phyloP scores from a whole-genome alignment of 2,329 filamentous ascomycete species.

The Myotisia sp. region DNA sequence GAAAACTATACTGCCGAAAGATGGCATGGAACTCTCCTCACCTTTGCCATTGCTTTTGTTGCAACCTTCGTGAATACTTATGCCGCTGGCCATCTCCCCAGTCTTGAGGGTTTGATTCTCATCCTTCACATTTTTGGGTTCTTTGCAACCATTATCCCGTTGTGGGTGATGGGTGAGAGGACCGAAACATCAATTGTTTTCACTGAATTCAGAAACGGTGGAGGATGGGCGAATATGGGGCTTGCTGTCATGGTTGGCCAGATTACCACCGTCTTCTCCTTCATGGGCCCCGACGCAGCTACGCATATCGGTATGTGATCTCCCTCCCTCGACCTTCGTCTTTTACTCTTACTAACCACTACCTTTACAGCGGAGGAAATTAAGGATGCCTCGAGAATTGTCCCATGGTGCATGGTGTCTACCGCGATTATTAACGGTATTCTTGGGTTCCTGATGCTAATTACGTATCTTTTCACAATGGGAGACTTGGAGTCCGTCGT shows the following conservation, averaged over 20 bases:
- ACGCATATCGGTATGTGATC: conserved; percentile 22
- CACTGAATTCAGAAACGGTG: conserved; percentile 34
- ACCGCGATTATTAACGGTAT: conserved; percentile 24
- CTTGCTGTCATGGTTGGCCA: conserved; percentile 29
- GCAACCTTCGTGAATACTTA: conserved; percentile 32
- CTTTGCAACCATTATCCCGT: conserved; percentile 37
- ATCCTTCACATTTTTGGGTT: conserved; percentile 40
- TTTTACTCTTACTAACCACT: neutral
- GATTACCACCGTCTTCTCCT: conserved; percentile 23
- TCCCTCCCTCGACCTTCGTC: neutral
- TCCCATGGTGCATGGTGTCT: conserved; percentile 26
- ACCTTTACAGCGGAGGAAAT: conserved; percentile 25
- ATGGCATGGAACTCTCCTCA: conserved; percentile 39
- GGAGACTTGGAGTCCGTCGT: conserved; percentile 21
- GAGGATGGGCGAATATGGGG: conserved; percentile 31
- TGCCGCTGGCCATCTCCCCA: conserved; percentile 30
- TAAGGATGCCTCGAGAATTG: conserved; percentile 21
- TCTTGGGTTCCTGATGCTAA: conserved; percentile 24
- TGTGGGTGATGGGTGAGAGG: conserved; percentile 30
- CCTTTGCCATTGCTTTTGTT: conserved; percentile 30
- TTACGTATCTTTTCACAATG: conserved; percentile 27
- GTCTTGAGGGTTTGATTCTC: conserved; percentile 36
- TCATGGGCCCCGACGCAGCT: conserved; percentile 25
- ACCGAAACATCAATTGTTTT: conserved; percentile 32
- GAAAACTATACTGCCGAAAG: conserved; percentile 23